A percentile compares a stretch with the other conserved stretches of the same genome.
Evolutionary conservation across 139 green algal genomes (phyloP).

Genomic region (Zygnema circumcarinatum): DNA sequence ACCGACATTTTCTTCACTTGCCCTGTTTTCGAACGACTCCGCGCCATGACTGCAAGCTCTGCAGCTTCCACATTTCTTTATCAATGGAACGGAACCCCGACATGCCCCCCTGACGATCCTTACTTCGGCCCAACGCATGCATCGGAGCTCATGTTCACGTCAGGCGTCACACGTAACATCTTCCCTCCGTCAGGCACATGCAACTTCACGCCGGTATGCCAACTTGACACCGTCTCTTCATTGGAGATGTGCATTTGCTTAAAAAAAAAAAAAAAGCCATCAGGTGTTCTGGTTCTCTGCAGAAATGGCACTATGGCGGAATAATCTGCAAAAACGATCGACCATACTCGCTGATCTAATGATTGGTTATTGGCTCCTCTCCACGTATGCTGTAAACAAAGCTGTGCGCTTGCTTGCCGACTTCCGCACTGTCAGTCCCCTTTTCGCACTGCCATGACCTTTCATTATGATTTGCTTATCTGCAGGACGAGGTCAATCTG

Average conservation of each 20-base stretch:
- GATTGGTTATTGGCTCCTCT: no score
- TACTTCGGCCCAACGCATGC: neutral
- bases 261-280: slow-evolving; percentile 1
- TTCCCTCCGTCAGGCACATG: neutral
- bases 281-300: neutral
- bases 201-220: neutral
- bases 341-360: no score
- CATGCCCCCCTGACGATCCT: neutral
- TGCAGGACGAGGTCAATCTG: neutral
- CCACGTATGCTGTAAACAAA: neutral
- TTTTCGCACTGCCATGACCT: no score
- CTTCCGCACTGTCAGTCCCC: no score
- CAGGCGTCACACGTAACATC: neutral
- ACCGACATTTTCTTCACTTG: neutral
- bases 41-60: neutral
- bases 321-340: no score
- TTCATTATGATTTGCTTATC: no score
- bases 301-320: no score
- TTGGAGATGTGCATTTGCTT: no score
- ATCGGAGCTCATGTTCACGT: neutral
- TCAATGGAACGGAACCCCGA: neutral
- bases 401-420: no score
- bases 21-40: neutral
- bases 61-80: neutral
- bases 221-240: neutral